phyloP scores from a whole-genome alignment of 208 protist genomes.

The Naegleria lovaniensis region DNA sequence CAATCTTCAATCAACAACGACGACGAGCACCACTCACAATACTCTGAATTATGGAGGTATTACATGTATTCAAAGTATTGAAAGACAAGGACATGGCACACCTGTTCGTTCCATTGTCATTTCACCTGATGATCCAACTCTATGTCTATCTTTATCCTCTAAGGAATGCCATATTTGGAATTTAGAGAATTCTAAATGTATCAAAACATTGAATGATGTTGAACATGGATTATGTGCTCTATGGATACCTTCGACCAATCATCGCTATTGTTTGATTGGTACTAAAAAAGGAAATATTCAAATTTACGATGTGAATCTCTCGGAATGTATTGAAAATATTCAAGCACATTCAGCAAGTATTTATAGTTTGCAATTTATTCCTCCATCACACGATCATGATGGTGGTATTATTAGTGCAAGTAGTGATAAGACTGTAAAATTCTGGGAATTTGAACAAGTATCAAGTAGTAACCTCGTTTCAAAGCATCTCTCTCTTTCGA shows the following conservation, averaged over 20 bases:
- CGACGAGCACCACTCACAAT: neutral
- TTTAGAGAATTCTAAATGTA: neutral
- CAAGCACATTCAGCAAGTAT: constrained; percentile 30
- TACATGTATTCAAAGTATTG: neutral
- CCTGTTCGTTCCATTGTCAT: neutral
- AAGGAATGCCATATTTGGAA: neutral
- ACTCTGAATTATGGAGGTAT: neutral
- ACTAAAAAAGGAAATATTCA: constrained; percentile 9
- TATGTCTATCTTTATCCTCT: neutral
- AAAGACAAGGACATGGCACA: constrained; percentile 13
- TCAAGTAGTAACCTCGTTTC: neutral
- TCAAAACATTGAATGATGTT: neutral
- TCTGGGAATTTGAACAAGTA: constrained; percentile 66
- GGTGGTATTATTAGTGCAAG: constrained; percentile 31
- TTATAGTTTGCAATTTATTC: constrained; percentile 32
- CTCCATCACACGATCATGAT: neutral
- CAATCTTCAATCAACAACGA: neutral
- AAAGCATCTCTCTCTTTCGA: constrained; percentile 39
- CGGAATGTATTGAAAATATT: neutral
- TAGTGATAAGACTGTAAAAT: constrained; percentile 61
- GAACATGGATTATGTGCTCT: neutral
- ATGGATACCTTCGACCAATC: neutral
- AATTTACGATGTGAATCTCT: neutral
- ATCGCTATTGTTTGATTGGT: neutral
- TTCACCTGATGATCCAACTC: neutral